Percentiles rank a stretch among this genome's conserved stretches.
Evolutionary conservation across 768 basidiomycete species (phyloP).

Genomic region (Leccinum olivaceopallidum): DNA sequence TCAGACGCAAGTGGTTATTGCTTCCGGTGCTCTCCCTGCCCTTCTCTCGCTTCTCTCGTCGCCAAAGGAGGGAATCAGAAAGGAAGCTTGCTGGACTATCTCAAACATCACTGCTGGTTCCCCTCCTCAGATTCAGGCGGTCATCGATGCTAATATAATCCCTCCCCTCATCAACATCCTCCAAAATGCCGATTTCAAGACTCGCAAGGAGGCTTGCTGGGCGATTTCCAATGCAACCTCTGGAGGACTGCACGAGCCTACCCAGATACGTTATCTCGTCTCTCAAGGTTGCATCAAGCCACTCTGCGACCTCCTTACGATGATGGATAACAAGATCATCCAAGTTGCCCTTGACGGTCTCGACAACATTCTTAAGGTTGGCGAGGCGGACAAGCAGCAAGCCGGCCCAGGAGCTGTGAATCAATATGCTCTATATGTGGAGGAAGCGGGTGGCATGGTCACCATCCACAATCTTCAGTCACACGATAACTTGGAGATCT

Average conservation of each 20-base stretch:
- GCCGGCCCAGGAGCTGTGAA: conserved; percentile 82
- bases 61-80: conserved; percentile 97
- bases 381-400: conserved; percentile 89
- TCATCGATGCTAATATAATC: conserved; percentile 97
- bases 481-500: conserved; percentile 99
- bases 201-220: conserved; percentile 99
- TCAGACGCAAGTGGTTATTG: conserved; percentile 98
- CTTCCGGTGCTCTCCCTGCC: conserved; percentile 94
- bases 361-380: conserved; percentile 97
- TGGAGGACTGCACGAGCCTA: conserved; percentile 93
- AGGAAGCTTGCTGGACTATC: conserved; percentile 99
- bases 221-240: conserved; percentile 99
- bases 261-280: conserved; percentile 97
- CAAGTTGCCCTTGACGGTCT: conserved; percentile 97
- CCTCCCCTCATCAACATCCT: conserved; percentile 99
- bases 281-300: conserved; percentile 98
- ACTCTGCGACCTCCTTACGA: conserved; percentile 90
- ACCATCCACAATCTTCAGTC: conserved; percentile 99
- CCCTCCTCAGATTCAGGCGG: conserved; percentile 93
- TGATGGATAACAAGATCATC: conserved; percentile 99
- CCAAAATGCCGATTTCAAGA: conserved; percentile 98
- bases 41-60: conserved; percentile 91
- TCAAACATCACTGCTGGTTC: conserved; percentile 98
- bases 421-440: conserved; percentile 91
- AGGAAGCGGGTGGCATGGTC: conserved; percentile 99